phyloP scores from a whole-genome alignment of 345 rosid genomes.

The Syzygium aqueum region DNA sequence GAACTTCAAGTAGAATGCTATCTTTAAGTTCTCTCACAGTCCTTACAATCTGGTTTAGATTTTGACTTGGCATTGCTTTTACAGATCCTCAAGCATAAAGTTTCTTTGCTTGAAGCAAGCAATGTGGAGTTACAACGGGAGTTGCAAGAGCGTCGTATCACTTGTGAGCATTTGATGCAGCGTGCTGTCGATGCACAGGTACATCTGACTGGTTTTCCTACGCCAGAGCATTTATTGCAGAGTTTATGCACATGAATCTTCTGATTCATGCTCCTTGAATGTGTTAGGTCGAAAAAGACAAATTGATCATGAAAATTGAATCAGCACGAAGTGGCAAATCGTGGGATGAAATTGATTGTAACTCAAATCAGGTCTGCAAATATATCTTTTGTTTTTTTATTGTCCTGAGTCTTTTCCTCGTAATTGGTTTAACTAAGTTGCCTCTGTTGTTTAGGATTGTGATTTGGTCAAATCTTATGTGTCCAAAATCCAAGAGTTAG shows the following conservation, averaged over 20 bases:
- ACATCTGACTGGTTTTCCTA: background rate
- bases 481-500: conserved; percentile 82
- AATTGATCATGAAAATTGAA: conserved; percentile 66
- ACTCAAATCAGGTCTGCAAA: conserved; percentile 36
- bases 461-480: conserved; percentile 65
- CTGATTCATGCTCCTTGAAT: background rate
- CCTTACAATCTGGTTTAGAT: background rate
- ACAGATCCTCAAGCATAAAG: conserved; percentile 79
- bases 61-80: background rate
- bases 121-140: conserved; percentile 66
- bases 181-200: conserved; percentile 90
- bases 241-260: background rate
- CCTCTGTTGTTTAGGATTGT: conserved; percentile 38
- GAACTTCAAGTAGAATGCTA: conserved; percentile 65
- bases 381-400: background rate
- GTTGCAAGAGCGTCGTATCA: conserved; percentile 58
- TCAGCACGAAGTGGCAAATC: conserved; percentile 72
- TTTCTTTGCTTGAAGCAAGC: conserved; percentile 81
- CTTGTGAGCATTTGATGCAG: conserved; percentile 67
- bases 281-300: conserved; percentile 83
- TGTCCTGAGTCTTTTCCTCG: background rate
- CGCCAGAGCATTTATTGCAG: background rate
- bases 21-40: background rate
- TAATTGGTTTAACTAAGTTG: background rate
- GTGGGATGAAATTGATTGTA: conserved; percentile 77